A percentile compares a stretch with the other conserved stretches of the same genome.
Evolutionary conservation across 305 asterid genomes (phyloP).

Genomic region (Solanum hybrid): DNA sequence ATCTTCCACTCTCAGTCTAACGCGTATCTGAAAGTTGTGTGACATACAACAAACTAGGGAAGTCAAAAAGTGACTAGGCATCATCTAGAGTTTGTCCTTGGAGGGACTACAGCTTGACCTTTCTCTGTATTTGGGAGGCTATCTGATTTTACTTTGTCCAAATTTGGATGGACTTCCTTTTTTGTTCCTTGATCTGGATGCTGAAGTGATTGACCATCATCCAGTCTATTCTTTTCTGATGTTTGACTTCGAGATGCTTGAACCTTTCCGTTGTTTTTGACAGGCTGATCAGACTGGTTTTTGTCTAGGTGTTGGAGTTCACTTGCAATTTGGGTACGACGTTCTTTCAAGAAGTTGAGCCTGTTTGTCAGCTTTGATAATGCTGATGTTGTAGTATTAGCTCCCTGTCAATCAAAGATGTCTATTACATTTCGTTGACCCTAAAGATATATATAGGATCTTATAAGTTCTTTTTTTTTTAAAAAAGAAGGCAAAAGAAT

Average conservation of each 20-base stretch:
- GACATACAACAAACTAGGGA: constrained; percentile 11
- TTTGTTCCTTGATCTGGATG: constrained; percentile 25
- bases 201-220: constrained; percentile 13
- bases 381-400: constrained; percentile 62
- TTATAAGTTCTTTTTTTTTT: background rate
- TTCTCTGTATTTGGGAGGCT: constrained; percentile 41
- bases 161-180: constrained; percentile 17
- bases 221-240: constrained; percentile 18
- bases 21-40: background rate
- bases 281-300: constrained; percentile 26
- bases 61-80: constrained; percentile 9
- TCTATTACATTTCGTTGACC: background rate
- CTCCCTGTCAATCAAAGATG: constrained; percentile 44
- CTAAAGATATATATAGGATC: background rate
- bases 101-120: constrained; percentile 29
- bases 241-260: constrained; percentile 29
- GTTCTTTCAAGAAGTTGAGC: constrained; percentile 91
- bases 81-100: constrained; percentile 56
- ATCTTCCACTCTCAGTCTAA: background rate
- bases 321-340: constrained; percentile 59
- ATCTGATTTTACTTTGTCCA: constrained; percentile 51
- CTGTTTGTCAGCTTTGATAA: constrained; percentile 85
- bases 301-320: constrained; percentile 68
- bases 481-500: background rate
- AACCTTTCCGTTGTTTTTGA: constrained; percentile 23